Base-by-base conservation (phyloP, 225 moss, liverwort and hornwort genomes). In the Polytrichum commune region DNA sequence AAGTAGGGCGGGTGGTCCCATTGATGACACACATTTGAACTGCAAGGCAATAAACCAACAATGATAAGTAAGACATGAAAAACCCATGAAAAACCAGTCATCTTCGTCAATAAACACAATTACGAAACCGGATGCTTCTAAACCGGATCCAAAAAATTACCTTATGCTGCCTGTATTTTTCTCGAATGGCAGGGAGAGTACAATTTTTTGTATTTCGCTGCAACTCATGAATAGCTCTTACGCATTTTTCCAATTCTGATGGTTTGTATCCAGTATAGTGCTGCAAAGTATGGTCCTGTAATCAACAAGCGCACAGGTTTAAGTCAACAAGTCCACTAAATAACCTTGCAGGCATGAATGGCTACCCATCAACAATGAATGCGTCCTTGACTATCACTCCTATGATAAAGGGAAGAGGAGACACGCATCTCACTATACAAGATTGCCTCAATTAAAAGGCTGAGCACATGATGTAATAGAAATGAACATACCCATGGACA, bases 91-190 rank as follows among this genome's bases (percentile, higher is more conserved):
- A 13, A 63, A 23, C 63, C 24, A 22, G 4, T 19, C 0, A 5
- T 58, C 19, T 19, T 20, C 23, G 7, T 23, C 23, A 23, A 0
- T 6, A n/a, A n/a, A n/a, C n/a, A n/a, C n/a, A n/a, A n/a, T n/a
- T n/a, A n/a, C n/a, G n/a, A n/a, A n/a, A n/a, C n/a, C n/a, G n/a
- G n/a, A n/a, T n/a, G 7, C 4, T 61, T 23, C 13, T 8, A 2
- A 61, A 26, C 10, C 1, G 72, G 16, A 10, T 8, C 0, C 0
- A 29, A 46, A 63, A 54, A 26, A 76, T 60, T 72, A 90, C 89
- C 84, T 97, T 97, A 55, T 97, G 97, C 64, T 92, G 94, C 63
- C 92, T 92, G 26, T 97, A 97, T 75, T 97, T 97, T 55, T 97
- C 97, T 78, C 97, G 87, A 62, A 97, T 85, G 0, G 93, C 97